phyloP scores from a whole-genome alignment of 129 eudicot species.

The Chrysanthemum makinoi region DNA sequence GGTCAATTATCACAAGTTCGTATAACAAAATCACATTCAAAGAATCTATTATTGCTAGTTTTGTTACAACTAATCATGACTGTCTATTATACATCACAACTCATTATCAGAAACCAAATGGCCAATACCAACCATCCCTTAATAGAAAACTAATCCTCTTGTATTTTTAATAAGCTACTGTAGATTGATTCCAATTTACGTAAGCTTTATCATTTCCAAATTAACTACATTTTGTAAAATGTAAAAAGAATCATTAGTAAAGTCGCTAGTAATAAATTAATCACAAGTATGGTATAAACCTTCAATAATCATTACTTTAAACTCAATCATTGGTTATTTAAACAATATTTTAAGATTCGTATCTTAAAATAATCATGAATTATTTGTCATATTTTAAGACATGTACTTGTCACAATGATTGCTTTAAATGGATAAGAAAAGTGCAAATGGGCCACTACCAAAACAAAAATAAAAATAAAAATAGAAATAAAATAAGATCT shows the following conservation, averaged over 20 bases:
- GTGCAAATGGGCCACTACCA: neutral
- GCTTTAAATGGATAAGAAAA: slow-evolving; percentile 20
- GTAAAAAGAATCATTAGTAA: neutral
- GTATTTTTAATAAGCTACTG: too few relatives aligned
- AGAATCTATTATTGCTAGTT: too few relatives aligned
- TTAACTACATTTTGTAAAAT: too few relatives aligned
- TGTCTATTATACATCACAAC: too few relatives aligned
- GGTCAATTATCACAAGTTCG: too few relatives aligned
- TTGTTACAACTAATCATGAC: too few relatives aligned
- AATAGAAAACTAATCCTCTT: too few relatives aligned
- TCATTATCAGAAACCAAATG: too few relatives aligned
- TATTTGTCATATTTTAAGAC: neutral
- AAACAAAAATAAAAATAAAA: neutral
- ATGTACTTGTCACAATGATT: slow-evolving; percentile 29
- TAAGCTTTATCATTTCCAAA: too few relatives aligned
- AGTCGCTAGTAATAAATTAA: neutral
- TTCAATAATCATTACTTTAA: neutral
- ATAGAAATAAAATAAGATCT: slow-evolving; percentile 28
- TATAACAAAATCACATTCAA: too few relatives aligned
- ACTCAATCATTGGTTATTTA: neutral
- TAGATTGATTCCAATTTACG: too few relatives aligned
- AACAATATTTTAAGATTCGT: neutral
- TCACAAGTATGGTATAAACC: neutral
- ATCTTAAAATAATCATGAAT: neutral
- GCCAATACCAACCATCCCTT: too few relatives aligned